Conservation (phyloP, 805 yeast species). For the Yueomyces sp. region DNA sequence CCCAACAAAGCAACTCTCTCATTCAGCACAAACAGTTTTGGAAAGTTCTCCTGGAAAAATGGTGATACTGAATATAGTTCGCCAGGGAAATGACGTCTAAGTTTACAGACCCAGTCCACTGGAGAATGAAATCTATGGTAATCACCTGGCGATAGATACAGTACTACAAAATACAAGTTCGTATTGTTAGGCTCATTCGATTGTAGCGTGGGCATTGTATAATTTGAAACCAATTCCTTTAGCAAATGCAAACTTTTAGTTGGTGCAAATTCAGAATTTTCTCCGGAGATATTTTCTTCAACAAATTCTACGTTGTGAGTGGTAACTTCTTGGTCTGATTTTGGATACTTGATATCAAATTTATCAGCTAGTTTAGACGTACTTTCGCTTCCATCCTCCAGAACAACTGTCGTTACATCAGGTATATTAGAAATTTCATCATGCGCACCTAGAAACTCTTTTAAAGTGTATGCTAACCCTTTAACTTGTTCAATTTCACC, state of each 20-base stretch:
- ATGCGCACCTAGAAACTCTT: slow-evolving; percentile 65
- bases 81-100: slow-evolving; percentile 91
- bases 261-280: slow-evolving; percentile 20
- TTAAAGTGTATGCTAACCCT: slow-evolving; percentile 86
- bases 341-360: background rate
- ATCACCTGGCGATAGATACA: slow-evolving; percentile 95
- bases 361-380: slow-evolving; percentile 20
- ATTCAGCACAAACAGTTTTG: slow-evolving; percentile 78
- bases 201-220: slow-evolving; percentile 5
- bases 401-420: slow-evolving; percentile 13
- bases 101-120: slow-evolving; percentile 84
- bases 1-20: slow-evolving; percentile 94
- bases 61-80: slow-evolving; percentile 95
- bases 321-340: background rate
- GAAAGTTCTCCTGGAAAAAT: slow-evolving; percentile 77
- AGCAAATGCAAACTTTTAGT: slow-evolving; percentile 27
- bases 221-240: slow-evolving; percentile 18
- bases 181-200: slow-evolving; percentile 30
- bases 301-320: slow-evolving; percentile 29
- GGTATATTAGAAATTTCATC: slow-evolving; percentile 23
- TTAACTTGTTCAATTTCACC: slow-evolving; percentile 95
- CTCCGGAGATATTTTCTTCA: slow-evolving; percentile 58
- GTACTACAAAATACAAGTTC: slow-evolving; percentile 73
- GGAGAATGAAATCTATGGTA: slow-evolving; percentile 97
- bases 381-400: slow-evolving; percentile 29